These are phyloP conservation scores for Ceratocystis cacaofunesta DNA, from an alignment of 2,329 filamentous ascomycete species.

Conservation along the genomic window DNA sequence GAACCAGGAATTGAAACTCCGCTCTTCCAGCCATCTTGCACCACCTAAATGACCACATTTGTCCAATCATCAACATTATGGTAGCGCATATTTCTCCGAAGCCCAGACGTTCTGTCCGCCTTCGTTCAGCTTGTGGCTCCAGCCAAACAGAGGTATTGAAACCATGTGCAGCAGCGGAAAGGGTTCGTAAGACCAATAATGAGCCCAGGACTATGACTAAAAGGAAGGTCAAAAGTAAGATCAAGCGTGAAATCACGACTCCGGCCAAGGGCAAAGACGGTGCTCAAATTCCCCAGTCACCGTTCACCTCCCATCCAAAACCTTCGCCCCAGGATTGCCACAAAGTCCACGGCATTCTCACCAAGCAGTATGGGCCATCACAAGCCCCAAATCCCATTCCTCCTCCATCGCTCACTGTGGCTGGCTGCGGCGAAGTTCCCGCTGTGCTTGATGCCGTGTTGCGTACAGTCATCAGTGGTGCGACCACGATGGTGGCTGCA, in stretches of 20 bases:
- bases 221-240: background rate
- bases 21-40: background rate
- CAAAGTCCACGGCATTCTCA: background rate
- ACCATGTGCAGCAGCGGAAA: background rate
- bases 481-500: constrained; percentile 37
- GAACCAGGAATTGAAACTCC: background rate
- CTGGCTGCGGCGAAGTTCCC: constrained; percentile 49
- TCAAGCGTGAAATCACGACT: background rate
- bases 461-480: constrained; percentile 38
- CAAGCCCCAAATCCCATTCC: background rate
- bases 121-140: background rate
- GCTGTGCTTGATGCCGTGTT: constrained; percentile 39
- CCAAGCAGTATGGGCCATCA: background rate
- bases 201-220: background rate
- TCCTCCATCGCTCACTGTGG: constrained; percentile 29
- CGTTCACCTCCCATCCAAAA: background rate
- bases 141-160: background rate
- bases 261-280: background rate
- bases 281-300: background rate
- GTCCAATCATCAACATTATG: background rate
- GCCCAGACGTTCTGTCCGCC: background rate
- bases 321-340: background rate
- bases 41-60: background rate
- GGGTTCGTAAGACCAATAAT: background rate
- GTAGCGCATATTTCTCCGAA: background rate